A percentile compares a stretch with the other conserved stretches of the same genome.
Evolutionary conservation across 768 basidiomycete species (phyloP).

Genomic region (Tricholoma flavovirens): DNA sequence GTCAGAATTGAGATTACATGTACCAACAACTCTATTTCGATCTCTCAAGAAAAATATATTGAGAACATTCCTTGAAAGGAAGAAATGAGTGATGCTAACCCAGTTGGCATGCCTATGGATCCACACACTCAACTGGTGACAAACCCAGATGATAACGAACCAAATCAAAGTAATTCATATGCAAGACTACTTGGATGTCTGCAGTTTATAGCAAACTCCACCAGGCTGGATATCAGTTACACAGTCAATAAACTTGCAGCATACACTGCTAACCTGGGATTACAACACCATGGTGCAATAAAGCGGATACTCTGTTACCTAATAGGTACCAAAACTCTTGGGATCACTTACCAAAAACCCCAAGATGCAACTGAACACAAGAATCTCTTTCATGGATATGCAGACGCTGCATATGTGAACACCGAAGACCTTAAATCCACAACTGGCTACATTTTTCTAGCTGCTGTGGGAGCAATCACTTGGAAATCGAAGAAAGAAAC

Average conservation of each 20-base stretch:
- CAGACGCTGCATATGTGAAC: conserved; percentile 2
- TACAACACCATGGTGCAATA: neutral
- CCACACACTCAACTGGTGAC: neutral
- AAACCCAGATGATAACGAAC: neutral
- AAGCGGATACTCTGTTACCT: neutral
- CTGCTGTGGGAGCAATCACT: conserved; percentile 27
- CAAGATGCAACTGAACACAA: no score
- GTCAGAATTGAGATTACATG: neutral
- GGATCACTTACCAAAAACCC: neutral
- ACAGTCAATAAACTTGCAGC: neutral
- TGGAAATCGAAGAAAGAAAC: conserved; percentile 28
- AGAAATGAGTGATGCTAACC: neutral
- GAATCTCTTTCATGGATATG: neutral
- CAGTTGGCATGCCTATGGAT: neutral
- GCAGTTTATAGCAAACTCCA: neutral
- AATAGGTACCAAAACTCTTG: neutral
- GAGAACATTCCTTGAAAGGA: neutral
- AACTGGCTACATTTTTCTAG: conserved; percentile 24
- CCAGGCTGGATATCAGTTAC: neutral
- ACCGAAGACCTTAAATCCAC: conserved; percentile 9
- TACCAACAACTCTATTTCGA: neutral
- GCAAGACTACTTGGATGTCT: neutral
- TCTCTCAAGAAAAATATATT: neutral
- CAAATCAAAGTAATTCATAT: neutral
- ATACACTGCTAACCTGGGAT: neutral